Evolutionary conservation across 495 filamentous ascomycete genomes (phyloP).

Genomic region (Chaetomium tenue): DNA sequence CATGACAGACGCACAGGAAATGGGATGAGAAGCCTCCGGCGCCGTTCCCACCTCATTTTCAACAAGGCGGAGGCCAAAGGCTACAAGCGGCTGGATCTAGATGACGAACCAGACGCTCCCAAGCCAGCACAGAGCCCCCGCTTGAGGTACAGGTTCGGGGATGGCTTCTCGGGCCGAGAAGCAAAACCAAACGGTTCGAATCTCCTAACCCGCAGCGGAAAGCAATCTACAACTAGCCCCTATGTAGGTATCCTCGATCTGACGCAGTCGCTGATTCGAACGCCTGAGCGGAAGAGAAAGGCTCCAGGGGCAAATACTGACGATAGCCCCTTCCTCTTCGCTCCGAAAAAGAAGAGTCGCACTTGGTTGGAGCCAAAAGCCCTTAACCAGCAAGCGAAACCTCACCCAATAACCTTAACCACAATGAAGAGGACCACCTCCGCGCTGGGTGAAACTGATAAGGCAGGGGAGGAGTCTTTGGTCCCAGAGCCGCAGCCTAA

Average conservation of each 20-base stretch:
- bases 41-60: constrained; percentile 28
- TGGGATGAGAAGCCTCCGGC: constrained; percentile 16
- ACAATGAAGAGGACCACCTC: neutral
- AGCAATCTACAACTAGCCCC: neutral
- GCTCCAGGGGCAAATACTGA: constrained; percentile 1
- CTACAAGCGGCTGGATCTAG: constrained; percentile 24
- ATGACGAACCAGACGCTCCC: neutral
- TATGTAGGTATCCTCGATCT: constrained; percentile 24
- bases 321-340: constrained; percentile 19
- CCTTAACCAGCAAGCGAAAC: neutral
- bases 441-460: neutral
- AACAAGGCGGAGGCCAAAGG: constrained; percentile 21
- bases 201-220: constrained; percentile 17
- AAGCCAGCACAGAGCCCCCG: neutral
- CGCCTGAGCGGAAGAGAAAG: constrained; percentile 4
- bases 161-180: constrained; percentile 31
- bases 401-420: neutral
- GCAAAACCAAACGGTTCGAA: constrained; percentile 26
- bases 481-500: neutral
- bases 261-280: constrained; percentile 19
- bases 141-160: constrained; percentile 15
- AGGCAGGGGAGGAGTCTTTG: too few species aligned
- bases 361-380: neutral
- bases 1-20: constrained; percentile 8
- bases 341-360: constrained; percentile 15